These are phyloP conservation scores for Apiospora rasikravindrae DNA, from an alignment of 2,329 filamentous ascomycete genomes.

Conservation along the genomic window DNA sequence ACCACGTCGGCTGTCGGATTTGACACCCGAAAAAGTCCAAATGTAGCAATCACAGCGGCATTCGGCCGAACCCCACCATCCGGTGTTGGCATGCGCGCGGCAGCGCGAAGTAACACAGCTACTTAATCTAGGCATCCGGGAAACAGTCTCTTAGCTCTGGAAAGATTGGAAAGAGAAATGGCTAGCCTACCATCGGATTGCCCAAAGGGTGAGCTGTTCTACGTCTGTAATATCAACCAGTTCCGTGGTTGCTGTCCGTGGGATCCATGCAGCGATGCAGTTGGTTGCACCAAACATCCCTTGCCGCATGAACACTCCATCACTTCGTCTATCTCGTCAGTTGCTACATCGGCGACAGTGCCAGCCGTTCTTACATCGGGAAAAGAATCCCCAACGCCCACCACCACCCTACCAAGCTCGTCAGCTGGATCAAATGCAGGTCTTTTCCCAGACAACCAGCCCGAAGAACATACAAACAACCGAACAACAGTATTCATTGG, in stretches of 20 bases:
- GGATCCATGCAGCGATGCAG: neutral
- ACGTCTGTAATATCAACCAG: constrained; percentile 5
- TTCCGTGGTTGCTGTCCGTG: neutral
- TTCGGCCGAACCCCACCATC: neutral
- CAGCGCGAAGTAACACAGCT: neutral
- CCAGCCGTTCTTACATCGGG: neutral
- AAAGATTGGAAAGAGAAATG: neutral
- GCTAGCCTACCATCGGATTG: neutral
- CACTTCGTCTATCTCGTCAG: constrained; percentile 2
- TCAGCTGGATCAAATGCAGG: neutral
- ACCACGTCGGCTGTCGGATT: neutral
- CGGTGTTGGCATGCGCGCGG: neutral
- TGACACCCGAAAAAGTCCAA: neutral
- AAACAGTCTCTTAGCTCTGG: neutral
- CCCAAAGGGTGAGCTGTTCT: neutral
- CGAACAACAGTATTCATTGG: neutral
- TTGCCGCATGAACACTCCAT: neutral
- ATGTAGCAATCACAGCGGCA: neutral
- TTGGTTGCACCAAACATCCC: neutral
- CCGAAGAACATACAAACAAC: neutral
- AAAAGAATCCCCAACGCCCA: constrained; percentile 1
- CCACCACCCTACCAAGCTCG: neutral
- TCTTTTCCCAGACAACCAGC: neutral
- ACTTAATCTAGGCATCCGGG: neutral
- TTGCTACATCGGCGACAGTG: neutral